Evolutionary conservation across 441 rosid species (phyloP).

Genomic region (Corymbia citriodora): DNA sequence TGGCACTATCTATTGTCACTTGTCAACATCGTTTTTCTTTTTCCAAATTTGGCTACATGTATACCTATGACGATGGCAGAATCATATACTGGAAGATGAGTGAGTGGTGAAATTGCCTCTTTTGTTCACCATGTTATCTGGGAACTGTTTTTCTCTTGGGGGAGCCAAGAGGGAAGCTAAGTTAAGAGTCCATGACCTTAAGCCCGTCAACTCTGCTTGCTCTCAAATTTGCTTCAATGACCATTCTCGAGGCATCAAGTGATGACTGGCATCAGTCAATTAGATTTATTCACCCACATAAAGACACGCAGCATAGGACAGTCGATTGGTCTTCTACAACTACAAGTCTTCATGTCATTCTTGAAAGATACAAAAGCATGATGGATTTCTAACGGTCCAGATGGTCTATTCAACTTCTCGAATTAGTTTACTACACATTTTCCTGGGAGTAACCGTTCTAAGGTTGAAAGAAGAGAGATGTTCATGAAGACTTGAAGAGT

Average conservation of each 20-base stretch:
- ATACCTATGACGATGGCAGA: background rate
- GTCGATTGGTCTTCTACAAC: background rate
- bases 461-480: background rate
- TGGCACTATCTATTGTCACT: background rate
- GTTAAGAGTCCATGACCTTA: background rate
- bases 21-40: background rate
- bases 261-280: background rate
- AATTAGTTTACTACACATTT: background rate
- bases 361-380: background rate
- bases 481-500: too few relatives aligned
- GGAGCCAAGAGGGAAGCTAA: background rate
- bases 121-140: background rate
- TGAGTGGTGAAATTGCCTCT: background rate
- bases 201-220: background rate
- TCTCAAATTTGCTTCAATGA: background rate
- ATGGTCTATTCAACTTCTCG: background rate
- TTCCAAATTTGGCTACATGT: background rate
- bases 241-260: background rate
- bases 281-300: background rate
- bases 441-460: background rate
- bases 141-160: background rate
- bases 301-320: background rate
- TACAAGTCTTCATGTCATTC: background rate
- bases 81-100: background rate
- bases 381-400: background rate